These are phyloP conservation scores for Saccharata proteae DNA, from an alignment of 2,329 filamentous ascomycete genomes.

Conservation along the genomic window DNA sequence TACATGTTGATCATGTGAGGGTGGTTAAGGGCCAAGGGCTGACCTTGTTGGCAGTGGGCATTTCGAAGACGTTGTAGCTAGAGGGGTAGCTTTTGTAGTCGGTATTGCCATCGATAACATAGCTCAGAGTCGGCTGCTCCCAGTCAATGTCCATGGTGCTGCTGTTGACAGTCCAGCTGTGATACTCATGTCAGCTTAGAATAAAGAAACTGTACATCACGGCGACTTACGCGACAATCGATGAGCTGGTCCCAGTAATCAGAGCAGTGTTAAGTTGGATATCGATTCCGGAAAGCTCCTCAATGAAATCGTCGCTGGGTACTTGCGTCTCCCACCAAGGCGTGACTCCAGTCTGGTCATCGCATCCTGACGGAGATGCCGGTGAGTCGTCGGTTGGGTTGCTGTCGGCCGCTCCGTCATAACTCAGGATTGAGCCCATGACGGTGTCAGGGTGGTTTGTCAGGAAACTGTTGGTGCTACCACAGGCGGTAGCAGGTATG, in stretches of 20 bases:
- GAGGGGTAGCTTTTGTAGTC: slow-evolving; percentile 13
- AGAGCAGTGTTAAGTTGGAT: slow-evolving; percentile 11
- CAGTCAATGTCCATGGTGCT: slow-evolving; percentile 24
- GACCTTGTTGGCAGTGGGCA: slow-evolving; percentile 13
- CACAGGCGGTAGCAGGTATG: slow-evolving; percentile 18
- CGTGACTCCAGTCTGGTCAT: slow-evolving; percentile 27
- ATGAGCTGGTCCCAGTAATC: no score
- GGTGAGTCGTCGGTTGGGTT: slow-evolving; percentile 16
- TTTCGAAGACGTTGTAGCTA: slow-evolving; percentile 19
- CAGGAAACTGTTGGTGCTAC: slow-evolving; percentile 1
- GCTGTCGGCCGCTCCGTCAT: slow-evolving; percentile 22
- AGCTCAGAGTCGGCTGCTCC: slow-evolving; percentile 24
- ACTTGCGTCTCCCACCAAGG: slow-evolving; percentile 14
- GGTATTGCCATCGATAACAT: slow-evolving; percentile 19
- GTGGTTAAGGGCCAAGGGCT: neutral
- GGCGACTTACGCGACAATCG: no score
- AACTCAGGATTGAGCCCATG: slow-evolving; percentile 28
- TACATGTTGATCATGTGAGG: neutral
- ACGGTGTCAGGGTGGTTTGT: slow-evolving; percentile 24
- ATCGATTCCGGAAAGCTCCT: slow-evolving; percentile 10
- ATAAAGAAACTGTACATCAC: no score
- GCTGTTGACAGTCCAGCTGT: slow-evolving; percentile 30
- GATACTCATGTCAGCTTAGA: no score
- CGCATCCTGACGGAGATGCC: slow-evolving; percentile 26
- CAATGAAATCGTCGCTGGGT: slow-evolving; percentile 5